These are phyloP conservation scores for Puccinia triticina DNA, from an alignment of 1,284 basidiomycete species.

Conservation along the genomic window DNA sequence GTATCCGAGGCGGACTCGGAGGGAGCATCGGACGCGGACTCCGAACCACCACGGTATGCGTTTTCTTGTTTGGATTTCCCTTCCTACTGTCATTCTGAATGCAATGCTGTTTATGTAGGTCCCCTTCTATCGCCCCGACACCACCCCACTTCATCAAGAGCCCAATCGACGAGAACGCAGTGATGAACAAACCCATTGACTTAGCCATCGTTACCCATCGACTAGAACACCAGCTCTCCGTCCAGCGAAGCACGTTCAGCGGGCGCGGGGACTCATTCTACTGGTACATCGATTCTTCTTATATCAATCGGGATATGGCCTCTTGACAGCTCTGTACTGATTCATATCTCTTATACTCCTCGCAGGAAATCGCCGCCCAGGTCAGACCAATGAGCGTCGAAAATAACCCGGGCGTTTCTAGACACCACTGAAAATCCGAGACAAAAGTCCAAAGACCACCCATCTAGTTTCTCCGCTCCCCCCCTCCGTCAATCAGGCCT, in stretches of 20 bases:
- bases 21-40: no score
- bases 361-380: background rate
- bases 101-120: no score
- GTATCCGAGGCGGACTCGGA: background rate
- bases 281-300: slow-evolving; percentile 9
- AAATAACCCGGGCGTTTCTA: no score
- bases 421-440: no score
- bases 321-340: background rate
- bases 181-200: background rate
- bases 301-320: no score
- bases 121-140: slow-evolving; percentile 18
- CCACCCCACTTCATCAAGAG: slow-evolving; percentile 20
- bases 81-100: no score
- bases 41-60: no score
- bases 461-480: no score
- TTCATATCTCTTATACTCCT: background rate
- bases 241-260: background rate
- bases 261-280: slow-evolving; percentile 29
- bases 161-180: background rate
- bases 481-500: no score
- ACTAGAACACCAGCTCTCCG: background rate
- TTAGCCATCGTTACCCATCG: slow-evolving; percentile 12
- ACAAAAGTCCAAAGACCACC: no score
- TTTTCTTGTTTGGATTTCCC: no score
- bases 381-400: background rate